Evolutionary conservation across 352 stramenopile genomes (phyloP).

Genomic region (Plasmopara viticola): DNA sequence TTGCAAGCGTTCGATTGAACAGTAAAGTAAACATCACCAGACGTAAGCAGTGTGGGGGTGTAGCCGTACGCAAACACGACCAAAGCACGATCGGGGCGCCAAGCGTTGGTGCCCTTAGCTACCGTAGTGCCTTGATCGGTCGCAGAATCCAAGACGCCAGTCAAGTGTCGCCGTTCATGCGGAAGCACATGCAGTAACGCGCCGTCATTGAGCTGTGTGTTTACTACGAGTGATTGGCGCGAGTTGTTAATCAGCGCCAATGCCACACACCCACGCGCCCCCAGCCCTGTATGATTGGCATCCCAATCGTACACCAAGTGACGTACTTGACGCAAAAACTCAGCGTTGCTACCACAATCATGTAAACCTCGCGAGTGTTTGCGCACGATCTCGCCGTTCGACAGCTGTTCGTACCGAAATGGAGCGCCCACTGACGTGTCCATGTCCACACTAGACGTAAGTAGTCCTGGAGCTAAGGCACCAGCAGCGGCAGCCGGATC

Average conservation of each 20-base stretch:
- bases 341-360: conserved; percentile 35
- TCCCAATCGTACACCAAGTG: conserved; percentile 85
- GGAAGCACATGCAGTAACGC: conserved; percentile 67
- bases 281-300: conserved; percentile 75
- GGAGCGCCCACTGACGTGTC: conserved; percentile 11
- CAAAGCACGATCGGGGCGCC: conserved; percentile 57
- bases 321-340: conserved; percentile 59
- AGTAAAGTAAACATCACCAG: conserved; percentile 78
- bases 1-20: conserved; percentile 81
- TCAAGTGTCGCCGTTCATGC: conserved; percentile 43
- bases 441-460: conserved; percentile 23
- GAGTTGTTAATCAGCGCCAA: conserved; percentile 78
- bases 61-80: conserved; percentile 83
- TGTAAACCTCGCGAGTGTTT: conserved; percentile 60
- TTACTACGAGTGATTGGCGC: conserved; percentile 62
- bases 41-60: conserved; percentile 76
- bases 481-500: conserved; percentile 38
- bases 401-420: conserved; percentile 68
- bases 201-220: conserved; percentile 64
- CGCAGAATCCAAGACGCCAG: conserved; percentile 33
- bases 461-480: conserved; percentile 16
- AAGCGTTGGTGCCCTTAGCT: conserved; percentile 23
- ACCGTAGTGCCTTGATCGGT: conserved; percentile 7
- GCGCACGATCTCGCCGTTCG: conserved; percentile 61
- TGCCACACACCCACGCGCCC: conserved; percentile 67